Percentiles rank a stretch among this genome's conserved stretches.
Evolutionary conservation across 768 basidiomycete species (phyloP).

Genomic region (Panaeolus papilionaceus): DNA sequence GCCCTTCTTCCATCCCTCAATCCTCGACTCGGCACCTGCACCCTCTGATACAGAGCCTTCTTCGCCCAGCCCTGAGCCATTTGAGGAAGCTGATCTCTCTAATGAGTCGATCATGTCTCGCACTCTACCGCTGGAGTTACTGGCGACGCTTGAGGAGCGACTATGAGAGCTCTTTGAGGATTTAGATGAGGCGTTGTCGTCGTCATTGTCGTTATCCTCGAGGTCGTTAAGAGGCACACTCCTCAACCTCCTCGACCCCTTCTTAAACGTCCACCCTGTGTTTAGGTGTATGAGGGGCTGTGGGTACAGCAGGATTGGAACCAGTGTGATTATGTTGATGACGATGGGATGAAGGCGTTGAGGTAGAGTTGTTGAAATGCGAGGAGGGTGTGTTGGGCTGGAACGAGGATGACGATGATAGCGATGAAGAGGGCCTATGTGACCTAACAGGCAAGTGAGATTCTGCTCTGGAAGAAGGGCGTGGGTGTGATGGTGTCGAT

Average conservation of each 20-base stretch:
- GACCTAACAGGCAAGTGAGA: background rate
- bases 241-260: background rate
- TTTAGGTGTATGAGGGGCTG: background rate
- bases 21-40: background rate
- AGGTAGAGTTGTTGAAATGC: background rate
- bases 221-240: background rate
- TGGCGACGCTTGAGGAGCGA: slow-evolving; percentile 19
- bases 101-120: slow-evolving; percentile 25
- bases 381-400: too few species aligned
- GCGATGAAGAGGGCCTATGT: background rate
- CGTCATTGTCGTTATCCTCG: background rate
- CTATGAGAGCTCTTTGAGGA: slow-evolving; percentile 17
- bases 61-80: slow-evolving; percentile 16
- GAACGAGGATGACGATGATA: too few species aligned
- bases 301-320: background rate
- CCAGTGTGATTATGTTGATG: background rate
- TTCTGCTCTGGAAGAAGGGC: background rate
- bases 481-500: background rate
- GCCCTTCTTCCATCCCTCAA: background rate
- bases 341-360: background rate
- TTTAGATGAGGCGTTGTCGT: background rate
- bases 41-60: slow-evolving; percentile 20
- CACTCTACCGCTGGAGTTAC: slow-evolving; percentile 20
- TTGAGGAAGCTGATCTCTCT: slow-evolving; percentile 17
- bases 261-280: background rate